Base-by-base conservation (phyloP, 768 basidiomycete species). In the Mycena rebaudengoi region DNA sequence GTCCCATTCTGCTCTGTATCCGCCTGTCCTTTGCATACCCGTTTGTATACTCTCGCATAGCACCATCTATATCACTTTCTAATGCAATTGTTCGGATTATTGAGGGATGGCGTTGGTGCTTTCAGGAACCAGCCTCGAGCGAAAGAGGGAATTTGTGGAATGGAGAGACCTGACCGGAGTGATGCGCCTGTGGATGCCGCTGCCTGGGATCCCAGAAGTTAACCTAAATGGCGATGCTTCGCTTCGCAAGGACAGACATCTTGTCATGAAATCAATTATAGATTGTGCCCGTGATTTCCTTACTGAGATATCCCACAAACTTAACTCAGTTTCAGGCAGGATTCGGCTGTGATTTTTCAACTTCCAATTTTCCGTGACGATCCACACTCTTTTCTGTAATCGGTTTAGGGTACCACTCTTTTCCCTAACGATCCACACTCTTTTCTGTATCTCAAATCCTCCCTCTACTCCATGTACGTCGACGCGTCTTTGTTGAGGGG, bases 1-100 rank as follows among this genome's bases (percentile, higher is more conserved):
- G 20, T 50, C 16, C 40, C 35, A 23, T 58, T 65, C 54, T 72
- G 54, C 56, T 70, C 29, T 67, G 35, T 43, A 55, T 62, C 40
- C 59, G 60, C 62, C n/a, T n/a, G n/a, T 62, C 65, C 64, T 45
- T 69, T 40, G 65, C 70, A 72, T 71, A 71, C 71, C 68, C 71
- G 37, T 64, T 57, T 75, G 69, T 72, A 71, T 59, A 68, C 55
- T 70, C 65, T 69, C 66, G 57, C 69, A 66, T 69, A 68, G 69
- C 69, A 71, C 52, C 50, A 60, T 50, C 60, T 65, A 65, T 60
- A 54, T 50, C 39, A 26, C 18, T 11, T 21, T 41, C 53, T 65
- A 65, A 65, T 65, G 58, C 51, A 61, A 60, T 65, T 65, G 58
- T 65, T 58, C 60, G 43, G 46, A 33, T 50, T 40, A 52, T 65